phyloP scores from a whole-genome alignment of 1,284 basidiomycete species.

The Apiotrichum brassicae region DNA sequence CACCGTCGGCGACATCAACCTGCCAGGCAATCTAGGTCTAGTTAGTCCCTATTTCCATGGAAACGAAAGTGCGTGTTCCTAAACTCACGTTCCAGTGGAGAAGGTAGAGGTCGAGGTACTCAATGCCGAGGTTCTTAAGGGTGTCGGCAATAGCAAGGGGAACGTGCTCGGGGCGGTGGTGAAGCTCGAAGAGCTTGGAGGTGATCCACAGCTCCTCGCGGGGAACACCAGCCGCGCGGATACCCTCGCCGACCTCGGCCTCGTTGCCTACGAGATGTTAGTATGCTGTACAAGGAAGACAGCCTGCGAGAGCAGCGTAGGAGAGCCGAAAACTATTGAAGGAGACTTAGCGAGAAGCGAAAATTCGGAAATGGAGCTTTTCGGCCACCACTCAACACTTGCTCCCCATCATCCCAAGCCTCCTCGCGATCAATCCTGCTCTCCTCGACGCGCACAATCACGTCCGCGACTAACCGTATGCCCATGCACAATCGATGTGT shows the following conservation, averaged over 20 bases:
- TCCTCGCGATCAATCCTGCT: not conserved
- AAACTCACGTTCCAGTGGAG: constrained; percentile 66
- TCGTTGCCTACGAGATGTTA: constrained; percentile 55
- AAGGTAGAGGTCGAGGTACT: constrained; percentile 74
- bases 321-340: not conserved
- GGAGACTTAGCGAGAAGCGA: not conserved
- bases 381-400: not conserved
- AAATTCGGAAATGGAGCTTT: not conserved
- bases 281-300: not conserved
- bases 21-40: constrained; percentile 43
- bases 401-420: not conserved
- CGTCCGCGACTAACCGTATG: constrained; percentile 23
- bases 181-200: constrained; percentile 62
- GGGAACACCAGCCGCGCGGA: constrained; percentile 55
- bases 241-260: constrained; percentile 75
- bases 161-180: constrained; percentile 53
- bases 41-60: too few relatives aligned
- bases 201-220: constrained; percentile 65
- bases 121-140: constrained; percentile 60
- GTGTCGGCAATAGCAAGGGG: constrained; percentile 67
- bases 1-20: constrained; percentile 37
- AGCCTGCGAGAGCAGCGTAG: not conserved
- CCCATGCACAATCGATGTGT: constrained; percentile 59
- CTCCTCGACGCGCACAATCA: not conserved
- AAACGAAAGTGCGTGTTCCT: too few relatives aligned